Percentiles rank a stretch among this genome's conserved stretches.
Conservation (phyloP, 306 rosid species). For the Corylus americana region DNA sequence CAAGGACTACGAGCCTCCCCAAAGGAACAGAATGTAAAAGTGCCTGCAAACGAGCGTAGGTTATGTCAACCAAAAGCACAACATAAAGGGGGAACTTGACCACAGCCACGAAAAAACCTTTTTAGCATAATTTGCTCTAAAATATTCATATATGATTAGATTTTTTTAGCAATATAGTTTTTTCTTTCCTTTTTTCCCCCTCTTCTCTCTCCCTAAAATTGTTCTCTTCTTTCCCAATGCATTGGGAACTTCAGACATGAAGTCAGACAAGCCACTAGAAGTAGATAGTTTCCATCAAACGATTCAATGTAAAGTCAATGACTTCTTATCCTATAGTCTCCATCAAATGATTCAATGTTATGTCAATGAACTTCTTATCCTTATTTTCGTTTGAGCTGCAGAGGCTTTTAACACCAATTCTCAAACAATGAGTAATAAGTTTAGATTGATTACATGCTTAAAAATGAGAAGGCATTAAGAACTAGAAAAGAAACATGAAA, state of each 20-base stretch:
- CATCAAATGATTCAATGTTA: neutral
- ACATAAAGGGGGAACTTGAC: neutral
- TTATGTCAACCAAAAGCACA: conserved; percentile 23
- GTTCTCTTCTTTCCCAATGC: no score
- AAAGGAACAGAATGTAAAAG: conserved; percentile 80
- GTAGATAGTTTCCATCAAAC: neutral
- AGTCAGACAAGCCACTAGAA: neutral
- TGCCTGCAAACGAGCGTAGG: conserved; percentile 56
- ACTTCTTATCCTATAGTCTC: neutral
- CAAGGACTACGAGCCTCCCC: conserved; percentile 88
- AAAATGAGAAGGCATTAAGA: conserved; percentile 4
- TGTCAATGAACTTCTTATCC: neutral
- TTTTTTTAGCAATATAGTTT: neutral
- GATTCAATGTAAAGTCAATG: neutral
- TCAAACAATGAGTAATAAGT: neutral
- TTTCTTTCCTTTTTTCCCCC: neutral
- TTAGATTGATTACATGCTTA: neutral
- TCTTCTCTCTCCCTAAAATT: neutral
- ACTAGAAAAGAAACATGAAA: conserved; percentile 8
- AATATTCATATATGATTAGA: neutral
- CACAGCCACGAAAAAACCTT: neutral
- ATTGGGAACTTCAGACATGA: neutral
- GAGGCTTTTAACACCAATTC: neutral
- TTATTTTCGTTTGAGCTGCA: neutral
- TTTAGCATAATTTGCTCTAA: neutral